These are phyloP conservation scores for Beverwykella pulmonaria DNA, from an alignment of 495 filamentous ascomycete genomes.

Conservation along the genomic window DNA sequence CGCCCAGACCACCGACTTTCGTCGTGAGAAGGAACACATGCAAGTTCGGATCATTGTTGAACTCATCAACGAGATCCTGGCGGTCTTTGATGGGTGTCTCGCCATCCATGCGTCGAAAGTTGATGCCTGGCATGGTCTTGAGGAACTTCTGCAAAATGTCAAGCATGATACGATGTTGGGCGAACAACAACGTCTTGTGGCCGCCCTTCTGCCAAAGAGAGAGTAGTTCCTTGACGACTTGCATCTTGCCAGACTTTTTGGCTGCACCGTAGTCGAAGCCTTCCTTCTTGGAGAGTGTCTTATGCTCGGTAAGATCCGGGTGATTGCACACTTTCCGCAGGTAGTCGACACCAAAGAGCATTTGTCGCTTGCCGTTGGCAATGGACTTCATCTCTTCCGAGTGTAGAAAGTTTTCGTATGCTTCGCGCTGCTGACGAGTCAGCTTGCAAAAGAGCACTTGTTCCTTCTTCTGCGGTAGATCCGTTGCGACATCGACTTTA, in stretches of 20 bases:
- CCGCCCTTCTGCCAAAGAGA: slow-evolving; percentile 83
- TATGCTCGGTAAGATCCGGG: slow-evolving; percentile 79
- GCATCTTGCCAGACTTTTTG: slow-evolving; percentile 89
- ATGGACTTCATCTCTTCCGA: slow-evolving; percentile 83
- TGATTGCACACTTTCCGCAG: slow-evolving; percentile 98
- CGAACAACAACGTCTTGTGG: slow-evolving; percentile 89
- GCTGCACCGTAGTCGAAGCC: slow-evolving; percentile 73
- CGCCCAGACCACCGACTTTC: slow-evolving; percentile 88
- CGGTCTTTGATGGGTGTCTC: slow-evolving; percentile 79
- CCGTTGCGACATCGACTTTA: slow-evolving; percentile 90
- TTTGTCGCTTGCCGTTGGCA: slow-evolving; percentile 69
- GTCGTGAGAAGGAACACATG: slow-evolving; percentile 93
- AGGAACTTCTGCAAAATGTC: slow-evolving; percentile 87
- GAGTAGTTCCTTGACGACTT: slow-evolving; percentile 80
- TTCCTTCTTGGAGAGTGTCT: slow-evolving; percentile 57
- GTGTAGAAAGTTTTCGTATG: slow-evolving; percentile 77
- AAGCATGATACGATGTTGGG: slow-evolving; percentile 88
- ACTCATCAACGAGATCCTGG: slow-evolving; percentile 83
- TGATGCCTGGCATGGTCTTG: slow-evolving; percentile 64
- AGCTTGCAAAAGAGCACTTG: slow-evolving; percentile 94
- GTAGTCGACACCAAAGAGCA: slow-evolving; percentile 84
- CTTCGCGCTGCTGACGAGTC: slow-evolving; percentile 70
- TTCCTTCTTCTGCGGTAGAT: slow-evolving; percentile 92
- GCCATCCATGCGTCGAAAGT: slow-evolving; percentile 90
- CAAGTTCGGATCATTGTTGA: slow-evolving; percentile 77